Evolutionary conservation across 306 rosid genomes (phyloP).

Genomic region (Potentilla sterilis): DNA sequence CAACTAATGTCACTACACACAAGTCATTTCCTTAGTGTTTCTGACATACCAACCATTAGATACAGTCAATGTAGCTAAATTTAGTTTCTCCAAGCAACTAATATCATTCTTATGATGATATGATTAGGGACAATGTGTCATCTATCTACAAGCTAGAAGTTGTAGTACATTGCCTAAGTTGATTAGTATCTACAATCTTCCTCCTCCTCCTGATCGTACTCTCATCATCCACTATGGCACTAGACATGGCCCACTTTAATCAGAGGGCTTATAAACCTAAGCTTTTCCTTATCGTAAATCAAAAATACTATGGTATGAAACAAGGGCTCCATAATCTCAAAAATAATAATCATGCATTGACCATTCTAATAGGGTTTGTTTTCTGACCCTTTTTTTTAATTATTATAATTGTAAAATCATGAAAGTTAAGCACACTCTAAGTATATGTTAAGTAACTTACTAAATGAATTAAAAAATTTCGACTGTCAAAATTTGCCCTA

Average conservation of each 20-base stretch:
- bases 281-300: neutral
- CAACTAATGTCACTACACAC: neutral
- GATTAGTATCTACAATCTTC: too few relatives aligned
- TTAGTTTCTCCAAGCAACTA: neutral
- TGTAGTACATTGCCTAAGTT: neutral
- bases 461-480: too few relatives aligned
- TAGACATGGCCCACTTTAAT: conserved; percentile 11
- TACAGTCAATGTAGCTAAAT: neutral
- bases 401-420: too few relatives aligned
- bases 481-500: too few relatives aligned
- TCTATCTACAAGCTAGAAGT: neutral
- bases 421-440: too few relatives aligned
- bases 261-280: neutral
- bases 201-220: too few relatives aligned
- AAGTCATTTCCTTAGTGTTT: neutral
- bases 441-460: too few relatives aligned
- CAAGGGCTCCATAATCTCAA: neutral
- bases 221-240: too few relatives aligned
- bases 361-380: neutral
- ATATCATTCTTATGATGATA: neutral
- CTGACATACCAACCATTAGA: conserved; percentile 17
- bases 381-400: too few relatives aligned
- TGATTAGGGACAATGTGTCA: neutral
- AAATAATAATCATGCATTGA: neutral
- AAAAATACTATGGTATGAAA: neutral